Evolutionary conservation across 331 rosid genomes (phyloP), one percentile per base, ranked within the genome.

Genomic region (Erythrophleum ivorense): DNA sequence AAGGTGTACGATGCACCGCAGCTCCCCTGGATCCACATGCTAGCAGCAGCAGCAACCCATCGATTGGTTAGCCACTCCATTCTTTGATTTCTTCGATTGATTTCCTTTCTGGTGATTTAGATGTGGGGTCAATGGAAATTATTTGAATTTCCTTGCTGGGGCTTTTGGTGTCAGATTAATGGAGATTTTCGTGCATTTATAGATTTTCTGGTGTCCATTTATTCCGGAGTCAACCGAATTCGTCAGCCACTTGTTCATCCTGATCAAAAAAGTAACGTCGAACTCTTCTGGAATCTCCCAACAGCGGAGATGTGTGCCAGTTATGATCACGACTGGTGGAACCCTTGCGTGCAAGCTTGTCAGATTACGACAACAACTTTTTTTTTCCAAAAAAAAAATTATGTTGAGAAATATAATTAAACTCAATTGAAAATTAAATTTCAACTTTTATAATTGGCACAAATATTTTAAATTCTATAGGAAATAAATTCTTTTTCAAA

Each of bases 1-100:
- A 94, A 96, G 83, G 99, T 90, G 91, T 95, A 95, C 3, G 97
- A 88, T 12, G 97, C 84, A 1, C 99, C 99, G 83, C 88, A 88
- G 85, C 88, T 78, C 88, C 91, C 89, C 79, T 94, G 97, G 78
- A 94, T 94, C 98, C 94, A 91, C 57, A 94, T 89, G 66, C 97
- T 75, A 4, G 92, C 92, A 21, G 82, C 93, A 1, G 90, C 90
- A 1, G 95, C 89, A 0, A 87, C 77, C 97, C 99, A 93, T 53
- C 90, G 91, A 78, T 81, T 88, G 64, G 86, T 73, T 14, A 86
- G 43, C 84, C 76, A 73, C 36, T 72, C 75, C 88, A 65, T 40
- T 12, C 1, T 48, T 6, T 5, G 34, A 40, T 41, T 67, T 24
- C 53, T 67, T n/a, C 18, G 24, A 6, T 9, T 8, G 36, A 33